Evolutionary conservation across 2,329 filamentous ascomycete species (phyloP).

Genomic region (Escovopsis sp.): DNA sequence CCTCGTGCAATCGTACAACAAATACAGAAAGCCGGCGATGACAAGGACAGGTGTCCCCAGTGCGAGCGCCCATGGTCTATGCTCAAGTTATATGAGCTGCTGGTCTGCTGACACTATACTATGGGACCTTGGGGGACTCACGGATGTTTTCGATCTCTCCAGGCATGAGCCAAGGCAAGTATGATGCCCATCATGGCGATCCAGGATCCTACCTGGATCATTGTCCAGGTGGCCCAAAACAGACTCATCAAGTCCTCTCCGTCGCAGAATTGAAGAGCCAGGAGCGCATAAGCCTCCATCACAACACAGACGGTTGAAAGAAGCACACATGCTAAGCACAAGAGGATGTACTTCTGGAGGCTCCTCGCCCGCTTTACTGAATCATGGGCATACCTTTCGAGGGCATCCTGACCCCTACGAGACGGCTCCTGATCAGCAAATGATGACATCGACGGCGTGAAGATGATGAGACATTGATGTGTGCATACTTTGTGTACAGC

Average conservation of each 20-base stretch:
- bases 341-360: slow-evolving; percentile 26
- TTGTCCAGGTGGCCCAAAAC: slow-evolving; percentile 48
- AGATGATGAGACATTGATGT: background rate
- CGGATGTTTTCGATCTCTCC: slow-evolving; percentile 36
- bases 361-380: slow-evolving; percentile 19
- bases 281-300: slow-evolving; percentile 38
- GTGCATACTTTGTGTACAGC: slow-evolving; percentile 24
- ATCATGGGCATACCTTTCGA: slow-evolving; percentile 22
- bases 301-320: slow-evolving; percentile 31
- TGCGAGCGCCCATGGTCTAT: slow-evolving; percentile 41
- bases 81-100: slow-evolving; percentile 2
- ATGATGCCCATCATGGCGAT: slow-evolving; percentile 45
- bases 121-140: slow-evolving; percentile 17
- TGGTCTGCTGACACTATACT: background rate
- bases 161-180: slow-evolving; percentile 34
- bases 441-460: background rate
- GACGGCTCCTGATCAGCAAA: background rate
- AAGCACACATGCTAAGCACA: slow-evolving; percentile 29
- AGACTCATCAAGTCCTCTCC: slow-evolving; percentile 45
- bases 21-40: slow-evolving; percentile 37
- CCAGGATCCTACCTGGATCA: slow-evolving; percentile 42
- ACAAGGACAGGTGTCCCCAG: slow-evolving; percentile 46
- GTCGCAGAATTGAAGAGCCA: slow-evolving; percentile 43
- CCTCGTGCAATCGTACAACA: slow-evolving; percentile 27
- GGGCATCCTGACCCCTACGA: slow-evolving; percentile 20